A percentile compares a stretch with the other conserved stretches of the same genome.
These are phyloP conservation scores for Hyaloscypha finlandica DNA, from an alignment of 495 filamentous ascomycete species.

Conservation along the genomic window DNA sequence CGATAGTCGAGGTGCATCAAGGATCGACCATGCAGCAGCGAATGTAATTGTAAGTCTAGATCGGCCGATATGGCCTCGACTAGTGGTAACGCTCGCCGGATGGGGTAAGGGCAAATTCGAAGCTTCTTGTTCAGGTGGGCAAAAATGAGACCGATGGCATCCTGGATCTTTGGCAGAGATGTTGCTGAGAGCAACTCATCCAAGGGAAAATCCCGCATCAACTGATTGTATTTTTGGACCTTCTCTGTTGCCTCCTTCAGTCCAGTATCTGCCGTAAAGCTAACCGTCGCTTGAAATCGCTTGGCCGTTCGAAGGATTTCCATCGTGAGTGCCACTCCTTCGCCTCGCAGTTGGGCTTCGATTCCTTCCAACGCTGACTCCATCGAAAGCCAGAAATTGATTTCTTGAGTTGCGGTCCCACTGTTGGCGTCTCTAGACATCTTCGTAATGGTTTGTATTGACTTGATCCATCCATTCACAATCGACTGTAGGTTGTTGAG, in stretches of 20 bases:
- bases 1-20: slow-evolving; percentile 89
- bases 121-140: slow-evolving; percentile 94
- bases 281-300: slow-evolving; percentile 92
- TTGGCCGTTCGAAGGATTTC: slow-evolving; percentile 94
- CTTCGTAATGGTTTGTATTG: slow-evolving; percentile 95
- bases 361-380: slow-evolving; percentile 88
- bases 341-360: slow-evolving; percentile 80
- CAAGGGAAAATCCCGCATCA: slow-evolving; percentile 93
- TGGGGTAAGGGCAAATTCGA: slow-evolving; percentile 90
- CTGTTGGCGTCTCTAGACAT: slow-evolving; percentile 85
- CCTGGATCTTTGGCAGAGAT: slow-evolving; percentile 84
- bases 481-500: slow-evolving; percentile 91
- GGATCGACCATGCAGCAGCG: slow-evolving; percentile 78
- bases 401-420: slow-evolving; percentile 91
- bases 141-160: slow-evolving; percentile 86
- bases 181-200: slow-evolving; percentile 93
- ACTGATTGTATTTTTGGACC: slow-evolving; percentile 96
- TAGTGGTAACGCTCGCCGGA: slow-evolving; percentile 87
- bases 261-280: slow-evolving; percentile 92
- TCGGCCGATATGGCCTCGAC: slow-evolving; percentile 98
- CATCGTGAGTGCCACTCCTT: slow-evolving; percentile 88
- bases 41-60: slow-evolving; percentile 81
- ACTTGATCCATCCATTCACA: slow-evolving; percentile 97
- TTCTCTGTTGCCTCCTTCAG: slow-evolving; percentile 91
- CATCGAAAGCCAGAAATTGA: slow-evolving; percentile 98